A percentile compares a stretch with the other conserved stretches of the same genome.
Evolutionary conservation across 257 asterid species (phyloP).

Genomic region (Ligustrum vulgare): DNA sequence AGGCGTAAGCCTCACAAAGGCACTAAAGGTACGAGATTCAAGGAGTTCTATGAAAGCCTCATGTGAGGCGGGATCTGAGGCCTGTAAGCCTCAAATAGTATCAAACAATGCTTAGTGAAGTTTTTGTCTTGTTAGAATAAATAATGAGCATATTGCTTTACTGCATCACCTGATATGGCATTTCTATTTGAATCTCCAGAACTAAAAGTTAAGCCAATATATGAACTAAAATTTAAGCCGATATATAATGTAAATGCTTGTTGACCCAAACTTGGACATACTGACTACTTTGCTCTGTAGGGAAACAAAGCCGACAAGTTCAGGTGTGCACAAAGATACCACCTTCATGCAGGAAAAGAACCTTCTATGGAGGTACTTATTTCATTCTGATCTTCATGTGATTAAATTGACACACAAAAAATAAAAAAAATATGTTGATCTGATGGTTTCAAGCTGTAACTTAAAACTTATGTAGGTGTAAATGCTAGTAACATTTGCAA

Average conservation of each 20-base stretch:
- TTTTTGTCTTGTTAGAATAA: constrained; percentile 4
- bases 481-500: constrained; percentile 51
- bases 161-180: background rate
- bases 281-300: constrained; percentile 40
- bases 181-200: background rate
- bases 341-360: constrained; percentile 76
- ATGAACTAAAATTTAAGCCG: background rate
- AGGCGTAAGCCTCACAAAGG: no score
- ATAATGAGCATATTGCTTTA: background rate
- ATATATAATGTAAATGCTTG: background rate
- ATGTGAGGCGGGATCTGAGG: no score
- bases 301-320: constrained; percentile 77
- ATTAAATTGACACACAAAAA: background rate
- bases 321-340: constrained; percentile 80
- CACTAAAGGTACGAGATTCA: no score
- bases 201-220: background rate
- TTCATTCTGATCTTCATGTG: constrained; percentile 19
- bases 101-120: background rate
- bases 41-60: no score
- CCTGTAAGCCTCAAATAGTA: no score
- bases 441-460: background rate
- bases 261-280: background rate
- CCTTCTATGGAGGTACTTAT: constrained; percentile 65
- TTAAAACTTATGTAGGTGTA: constrained; percentile 33
- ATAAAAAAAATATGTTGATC: constrained; percentile 3